Evolutionary conservation across 1,284 basidiomycete species (phyloP), one percentile per base, ranked within the genome.

Genomic region (Boletus smithii): DNA sequence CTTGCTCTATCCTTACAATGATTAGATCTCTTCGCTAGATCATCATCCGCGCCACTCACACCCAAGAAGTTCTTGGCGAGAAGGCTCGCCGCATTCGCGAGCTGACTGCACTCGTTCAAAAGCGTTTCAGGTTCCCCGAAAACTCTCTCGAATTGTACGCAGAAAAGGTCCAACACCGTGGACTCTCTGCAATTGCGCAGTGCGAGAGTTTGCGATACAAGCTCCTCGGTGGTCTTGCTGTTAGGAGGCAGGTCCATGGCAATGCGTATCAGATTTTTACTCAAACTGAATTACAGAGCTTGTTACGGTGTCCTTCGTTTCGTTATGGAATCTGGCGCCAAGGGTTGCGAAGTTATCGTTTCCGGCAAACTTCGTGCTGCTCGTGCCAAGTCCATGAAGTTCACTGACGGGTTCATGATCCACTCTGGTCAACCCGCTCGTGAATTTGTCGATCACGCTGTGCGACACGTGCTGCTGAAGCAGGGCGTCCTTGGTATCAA

Each of bases 221-320:
- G 78, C 87, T 99, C 57, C 90, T 99, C 61, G 95, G 95, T 76
- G 97, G 97, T 75, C 92, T 99, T 62, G 97, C 97, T 66, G 95
- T 99, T 69, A 90, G 97, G 71, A 88, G 92, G 91, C 90, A 63
- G 4, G 54, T 60, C 39, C 20, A 81, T 41, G 16, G 5, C 30
- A 11, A n/a, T 34, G 23, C 13, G 3, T 17, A 13, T 10, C 16
- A 1, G 5, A 14, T 30, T 32, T 42, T 29, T 8, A 33, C 36
- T 47, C 54, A 3, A 50, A 8, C 18, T 26, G 14, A 23, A 16
- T 51, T 40, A 33, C 55, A 95, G 95, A 71, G 97, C 97, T 51
- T 98, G 95, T 77, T 99, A 98, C 73, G 97, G 97, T 91, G 97
- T 99, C 62, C 93, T 99, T 68, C 93, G 97, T 66, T 99, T 98